Base-by-base conservation (phyloP, 345 rosid species). In the Pistacia atlantica region DNA sequence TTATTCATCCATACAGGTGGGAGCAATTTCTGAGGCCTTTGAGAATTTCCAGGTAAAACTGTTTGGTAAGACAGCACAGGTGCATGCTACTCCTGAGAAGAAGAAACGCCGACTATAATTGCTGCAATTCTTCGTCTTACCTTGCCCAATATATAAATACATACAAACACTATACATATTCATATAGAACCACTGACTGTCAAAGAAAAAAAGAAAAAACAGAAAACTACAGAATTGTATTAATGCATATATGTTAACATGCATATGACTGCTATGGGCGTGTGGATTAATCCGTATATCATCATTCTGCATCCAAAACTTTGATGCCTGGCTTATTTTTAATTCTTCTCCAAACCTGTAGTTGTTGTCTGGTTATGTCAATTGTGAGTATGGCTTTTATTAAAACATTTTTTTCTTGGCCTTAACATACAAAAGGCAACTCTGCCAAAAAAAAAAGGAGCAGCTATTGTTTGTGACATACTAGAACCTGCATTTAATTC, bases 1-100 rank as follows among this genome's bases (percentile, higher is more conserved):
- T 54, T 12, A 25, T 71, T 20, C 6, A 42, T 42, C 46, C 6
- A 35, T 54, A 11, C 81, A 88, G 91, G 88, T 83, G 75, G 80
- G 46, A 52, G 82, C 81, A 48, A 86, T 88, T 69, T 80, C 87
- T 67, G 79, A 78, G 42, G 88, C 91, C 70, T 88, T 88, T 16
- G 76, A 61, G 74, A 88, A 84, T 64, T 86, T 72, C 61, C 91
- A 88, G 83, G 7, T 69, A 7, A 83, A 81, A 63, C 80, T 67
- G 10, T 86, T 60, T 20, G 84, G 78, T 14, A 65, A 2, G 80
- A 78, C 72, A 78, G 66, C 80, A 64, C 84, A 81, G 62, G 84
- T 80, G 13, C 78, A 80, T 75, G 78, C 74, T 49, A 84, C 84
- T 64, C 86, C 84, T 64, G 82, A 78, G 77, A 80, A 84, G 75